Conservation (phyloP, 1,284 basidiomycete genomes). For the Anthracocystis panici-leucophaei region DNA sequence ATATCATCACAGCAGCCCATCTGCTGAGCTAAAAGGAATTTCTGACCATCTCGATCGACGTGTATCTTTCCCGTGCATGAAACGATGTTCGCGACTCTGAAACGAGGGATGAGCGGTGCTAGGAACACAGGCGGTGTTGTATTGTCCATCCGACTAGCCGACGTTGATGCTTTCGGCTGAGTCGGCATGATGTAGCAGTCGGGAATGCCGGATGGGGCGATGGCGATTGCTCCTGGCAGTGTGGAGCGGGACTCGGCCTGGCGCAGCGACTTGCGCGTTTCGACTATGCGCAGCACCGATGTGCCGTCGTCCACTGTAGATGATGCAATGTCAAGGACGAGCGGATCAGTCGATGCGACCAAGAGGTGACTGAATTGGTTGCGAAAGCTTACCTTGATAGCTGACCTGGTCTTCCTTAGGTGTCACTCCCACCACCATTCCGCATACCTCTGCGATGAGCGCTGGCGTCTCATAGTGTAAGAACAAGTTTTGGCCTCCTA, state of each 20-base stretch:
- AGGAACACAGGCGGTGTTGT: background rate
- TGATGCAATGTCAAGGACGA: background rate
- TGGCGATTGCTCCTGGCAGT: background rate
- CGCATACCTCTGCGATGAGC: slow-evolving; percentile 35
- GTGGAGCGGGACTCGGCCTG: background rate
- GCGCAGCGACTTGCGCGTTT: slow-evolving; percentile 30
- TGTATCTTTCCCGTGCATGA: slow-evolving; percentile 30
- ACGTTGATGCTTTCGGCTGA: slow-evolving; percentile 14
- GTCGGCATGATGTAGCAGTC: slow-evolving; percentile 46
- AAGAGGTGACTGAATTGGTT: background rate
- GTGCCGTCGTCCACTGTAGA: slow-evolving; percentile 51
- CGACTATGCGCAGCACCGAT: slow-evolving; percentile 35
- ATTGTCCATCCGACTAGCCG: slow-evolving; percentile 3
- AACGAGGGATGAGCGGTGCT: slow-evolving; percentile 26
- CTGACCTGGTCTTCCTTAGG: slow-evolving; percentile 41
- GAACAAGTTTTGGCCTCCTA: slow-evolving; percentile 36
- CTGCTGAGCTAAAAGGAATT: slow-evolving; percentile 11
- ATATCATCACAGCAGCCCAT: slow-evolving; percentile 21
- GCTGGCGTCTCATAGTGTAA: slow-evolving; percentile 34
- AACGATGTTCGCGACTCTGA: slow-evolving; percentile 27
- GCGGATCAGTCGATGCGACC: background rate
- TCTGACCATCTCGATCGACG: slow-evolving; percentile 17
- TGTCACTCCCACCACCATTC: slow-evolving; percentile 46
- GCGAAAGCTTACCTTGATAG: slow-evolving; percentile 30
- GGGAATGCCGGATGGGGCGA: slow-evolving; percentile 20